Evolutionary conservation across 495 filamentous ascomycete genomes (phyloP), one percentile per base, ranked within the genome.

Genomic region (Melanomma pulvis-pyrius): DNA sequence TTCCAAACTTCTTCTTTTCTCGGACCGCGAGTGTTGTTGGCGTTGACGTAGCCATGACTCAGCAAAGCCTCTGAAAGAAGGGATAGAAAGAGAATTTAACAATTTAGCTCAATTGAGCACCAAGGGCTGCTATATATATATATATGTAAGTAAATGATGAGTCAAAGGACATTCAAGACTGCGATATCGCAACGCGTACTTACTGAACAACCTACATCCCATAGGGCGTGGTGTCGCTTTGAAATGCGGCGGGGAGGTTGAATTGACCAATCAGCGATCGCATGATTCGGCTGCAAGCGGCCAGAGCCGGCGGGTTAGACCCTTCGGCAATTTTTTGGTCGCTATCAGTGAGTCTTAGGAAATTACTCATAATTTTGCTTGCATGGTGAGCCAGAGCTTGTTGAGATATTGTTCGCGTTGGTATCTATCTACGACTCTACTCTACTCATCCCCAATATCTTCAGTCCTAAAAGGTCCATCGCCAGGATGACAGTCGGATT

Each of bases 1-100:
- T 80, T 46, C 88, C 89, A 61, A 89, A 88, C 60, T 59, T 56
- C 24, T 24, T 36, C 51, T 53, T 55, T 17, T 59, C 51, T 15
- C 25, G 22, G 15, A 59, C 25, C 9, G 51, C 17, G 19, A 64
- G 39, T 32, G 59, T 59, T 22, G 28, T 21, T 22, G 30, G 48
- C 2, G 58, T 50, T 25, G 9, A 9, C 48, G 25, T 50, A 28
- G 15, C 22, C 29, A 62, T 48, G 36, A 50, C 34, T 52, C 25
- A 48, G 6, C 36, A 12, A n/a, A 15, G 12, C 48, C 25, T 60
- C 4, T 28, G 28, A 9, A 30, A 15, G 22, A 19, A 32, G 19
- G 7, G 29, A 1, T 55, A 6, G 32, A 3, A 19, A 36, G n/a
- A 15, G 52, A 11, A 12, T 4, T 1, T 12, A 15, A 55, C 21